These are phyloP conservation scores for Dalbergia cochinchinensis DNA, from an alignment of 306 rosid genomes.

Conservation along the genomic window DNA sequence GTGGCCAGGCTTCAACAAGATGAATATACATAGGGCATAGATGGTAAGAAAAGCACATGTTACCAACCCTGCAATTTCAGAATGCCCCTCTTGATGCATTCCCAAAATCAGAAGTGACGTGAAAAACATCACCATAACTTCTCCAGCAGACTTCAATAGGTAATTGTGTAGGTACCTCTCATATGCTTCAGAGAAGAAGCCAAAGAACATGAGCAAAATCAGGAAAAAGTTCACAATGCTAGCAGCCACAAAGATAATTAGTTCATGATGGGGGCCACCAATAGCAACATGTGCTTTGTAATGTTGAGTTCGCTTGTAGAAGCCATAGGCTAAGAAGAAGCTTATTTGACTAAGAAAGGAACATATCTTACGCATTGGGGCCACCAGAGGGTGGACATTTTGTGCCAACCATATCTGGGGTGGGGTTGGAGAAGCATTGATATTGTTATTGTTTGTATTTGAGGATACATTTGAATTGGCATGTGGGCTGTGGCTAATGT, in stretches of 20 bases:
- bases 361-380: constrained; percentile 42
- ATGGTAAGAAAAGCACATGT: constrained; percentile 29
- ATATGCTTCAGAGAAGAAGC: constrained; percentile 20
- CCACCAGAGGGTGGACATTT: constrained; percentile 43
- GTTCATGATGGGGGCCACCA: background rate
- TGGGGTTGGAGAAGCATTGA: constrained; percentile 8
- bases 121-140: constrained; percentile 21
- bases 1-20: constrained; percentile 40
- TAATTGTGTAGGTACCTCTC: constrained; percentile 26
- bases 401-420: constrained; percentile 38
- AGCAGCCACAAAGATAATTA: constrained; percentile 28
- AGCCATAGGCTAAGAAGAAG: constrained; percentile 33
- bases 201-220: constrained; percentile 33
- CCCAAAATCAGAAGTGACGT: constrained; percentile 33
- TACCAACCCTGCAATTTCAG: background rate
- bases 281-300: constrained; percentile 21
- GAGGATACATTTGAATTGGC: too few species aligned
- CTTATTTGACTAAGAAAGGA: background rate
- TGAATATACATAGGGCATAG: constrained; percentile 31
- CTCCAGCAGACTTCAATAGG: constrained; percentile 37
- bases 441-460: background rate
- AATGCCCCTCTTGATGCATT: background rate
- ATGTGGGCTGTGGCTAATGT: background rate
- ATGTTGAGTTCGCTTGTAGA: constrained; percentile 29
- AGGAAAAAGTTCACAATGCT: background rate